Evolutionary conservation across 2,329 filamentous ascomycete species (phyloP).

Genomic region (Trichoderma sp.): DNA sequence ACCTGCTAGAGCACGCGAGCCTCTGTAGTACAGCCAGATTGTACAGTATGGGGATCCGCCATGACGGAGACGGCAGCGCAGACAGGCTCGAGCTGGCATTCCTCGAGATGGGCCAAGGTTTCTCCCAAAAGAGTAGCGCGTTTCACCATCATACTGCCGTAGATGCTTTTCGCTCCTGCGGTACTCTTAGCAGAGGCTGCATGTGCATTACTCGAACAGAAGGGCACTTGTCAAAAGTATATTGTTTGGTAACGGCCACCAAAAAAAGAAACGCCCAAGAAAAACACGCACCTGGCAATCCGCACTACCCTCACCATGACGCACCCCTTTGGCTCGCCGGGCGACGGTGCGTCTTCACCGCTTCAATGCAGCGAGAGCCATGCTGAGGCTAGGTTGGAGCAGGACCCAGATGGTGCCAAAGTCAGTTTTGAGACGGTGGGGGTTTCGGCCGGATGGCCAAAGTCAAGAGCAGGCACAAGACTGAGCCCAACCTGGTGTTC

Average conservation of each 20-base stretch:
- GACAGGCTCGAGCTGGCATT: constrained; percentile 5
- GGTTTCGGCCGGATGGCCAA: neutral
- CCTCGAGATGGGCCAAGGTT: constrained; percentile 7
- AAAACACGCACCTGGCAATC: neutral
- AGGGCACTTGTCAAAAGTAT: neutral
- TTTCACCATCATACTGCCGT: constrained; percentile 17
- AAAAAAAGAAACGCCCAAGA: neutral
- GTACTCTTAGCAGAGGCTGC: constrained; percentile 3
- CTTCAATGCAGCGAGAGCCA: neutral
- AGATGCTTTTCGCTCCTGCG: neutral
- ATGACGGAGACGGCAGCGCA: neutral
- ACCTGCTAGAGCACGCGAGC: neutral
- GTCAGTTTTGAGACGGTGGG: constrained; percentile 22
- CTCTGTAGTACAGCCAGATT: neutral
- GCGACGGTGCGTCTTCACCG: neutral
- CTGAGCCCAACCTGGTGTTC: constrained; percentile 5
- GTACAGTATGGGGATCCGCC: neutral
- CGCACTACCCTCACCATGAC: neutral
- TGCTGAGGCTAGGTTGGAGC: constrained; percentile 6
- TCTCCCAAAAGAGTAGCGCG: constrained; percentile 18
- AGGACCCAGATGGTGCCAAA: constrained; percentile 28
- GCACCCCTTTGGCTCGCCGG: neutral
- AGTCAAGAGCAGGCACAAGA: constrained; percentile 18
- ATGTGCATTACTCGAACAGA: constrained; percentile 13
- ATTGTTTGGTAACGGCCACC: neutral